These are phyloP conservation scores for Trichosporon asahii DNA, from an alignment of 1,284 basidiomycete genomes.

Conservation along the genomic window DNA sequence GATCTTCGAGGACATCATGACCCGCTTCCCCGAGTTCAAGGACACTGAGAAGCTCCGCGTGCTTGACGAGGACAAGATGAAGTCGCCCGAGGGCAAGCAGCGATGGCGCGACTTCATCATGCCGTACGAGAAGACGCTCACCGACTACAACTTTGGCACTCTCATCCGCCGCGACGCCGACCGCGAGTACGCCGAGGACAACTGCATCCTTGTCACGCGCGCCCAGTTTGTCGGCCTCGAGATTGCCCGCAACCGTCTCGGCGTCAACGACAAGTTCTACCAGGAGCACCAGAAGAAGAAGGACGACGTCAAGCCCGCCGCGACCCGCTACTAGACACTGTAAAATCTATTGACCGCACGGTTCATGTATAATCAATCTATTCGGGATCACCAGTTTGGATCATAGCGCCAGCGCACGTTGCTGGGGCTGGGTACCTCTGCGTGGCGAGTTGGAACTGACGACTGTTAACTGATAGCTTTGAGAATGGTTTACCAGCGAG, in stretches of 20 bases:
- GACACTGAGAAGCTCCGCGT: slow-evolving; percentile 64
- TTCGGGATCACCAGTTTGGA: background rate
- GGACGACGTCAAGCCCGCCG: slow-evolving; percentile 13
- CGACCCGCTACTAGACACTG: slow-evolving; percentile 1
- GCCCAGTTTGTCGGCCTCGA: slow-evolving; percentile 87
- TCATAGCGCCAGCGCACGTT: background rate
- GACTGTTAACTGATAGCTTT: too few species aligned
- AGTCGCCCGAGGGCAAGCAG: slow-evolving; percentile 84
- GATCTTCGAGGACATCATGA: slow-evolving; percentile 73
- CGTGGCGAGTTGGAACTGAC: too few species aligned
- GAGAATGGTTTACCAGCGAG: too few species aligned
- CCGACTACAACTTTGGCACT: slow-evolving; percentile 97
- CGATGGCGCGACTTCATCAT: slow-evolving; percentile 85
- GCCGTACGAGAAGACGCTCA: slow-evolving; percentile 73
- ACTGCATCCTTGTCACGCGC: slow-evolving; percentile 84
- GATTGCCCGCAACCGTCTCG: slow-evolving; percentile 88
- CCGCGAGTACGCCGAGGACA: slow-evolving; percentile 84
- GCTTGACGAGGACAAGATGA: slow-evolving; percentile 92
- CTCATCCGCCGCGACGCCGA: slow-evolving; percentile 78
- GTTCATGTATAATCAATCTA: background rate
- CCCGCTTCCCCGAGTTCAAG: slow-evolving; percentile 79
- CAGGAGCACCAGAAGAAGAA: slow-evolving; percentile 59
- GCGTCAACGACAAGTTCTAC: slow-evolving; percentile 86
- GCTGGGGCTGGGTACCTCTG: too few species aligned
- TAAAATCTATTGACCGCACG: background rate